phyloP scores from a whole-genome alignment of 2,329 filamentous ascomycete species.

The Arthrobotrys iridis region DNA sequence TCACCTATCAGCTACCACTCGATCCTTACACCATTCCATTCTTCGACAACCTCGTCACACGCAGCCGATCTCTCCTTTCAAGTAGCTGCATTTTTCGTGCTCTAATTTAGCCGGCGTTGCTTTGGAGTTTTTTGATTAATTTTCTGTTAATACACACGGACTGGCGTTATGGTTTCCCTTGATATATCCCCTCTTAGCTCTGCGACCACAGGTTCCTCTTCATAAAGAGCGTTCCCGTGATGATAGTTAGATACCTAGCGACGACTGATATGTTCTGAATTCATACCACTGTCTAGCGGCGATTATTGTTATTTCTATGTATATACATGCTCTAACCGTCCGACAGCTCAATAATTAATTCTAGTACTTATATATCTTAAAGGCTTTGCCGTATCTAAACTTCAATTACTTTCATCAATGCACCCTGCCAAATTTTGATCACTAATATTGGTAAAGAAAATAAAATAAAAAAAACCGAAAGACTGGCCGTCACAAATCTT shows the following conservation, averaged over 20 bases:
- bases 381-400: no score
- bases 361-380: background rate
- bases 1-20: background rate
- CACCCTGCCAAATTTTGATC: no score
- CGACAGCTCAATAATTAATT: background rate
- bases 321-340: conserved; percentile 6
- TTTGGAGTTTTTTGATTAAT: background rate
- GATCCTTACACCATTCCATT: background rate
- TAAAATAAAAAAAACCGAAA: background rate
- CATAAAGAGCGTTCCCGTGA: background rate
- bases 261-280: background rate
- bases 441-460: background rate
- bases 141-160: conserved; percentile 41
- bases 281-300: background rate
- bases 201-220: background rate
- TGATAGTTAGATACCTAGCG: background rate
- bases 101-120: conserved; percentile 45
- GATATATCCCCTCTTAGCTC: background rate
- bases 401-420: no score
- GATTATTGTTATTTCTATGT: conserved; percentile 5
- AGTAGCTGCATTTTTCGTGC: background rate
- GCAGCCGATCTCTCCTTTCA: background rate
- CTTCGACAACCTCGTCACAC: background rate
- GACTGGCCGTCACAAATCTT: no score
- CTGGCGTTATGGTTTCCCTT: conserved; percentile 38